These are phyloP conservation scores for Aureococcus anophagefferens DNA, from an alignment of 108 stramenopile species.

Conservation along the genomic window DNA sequence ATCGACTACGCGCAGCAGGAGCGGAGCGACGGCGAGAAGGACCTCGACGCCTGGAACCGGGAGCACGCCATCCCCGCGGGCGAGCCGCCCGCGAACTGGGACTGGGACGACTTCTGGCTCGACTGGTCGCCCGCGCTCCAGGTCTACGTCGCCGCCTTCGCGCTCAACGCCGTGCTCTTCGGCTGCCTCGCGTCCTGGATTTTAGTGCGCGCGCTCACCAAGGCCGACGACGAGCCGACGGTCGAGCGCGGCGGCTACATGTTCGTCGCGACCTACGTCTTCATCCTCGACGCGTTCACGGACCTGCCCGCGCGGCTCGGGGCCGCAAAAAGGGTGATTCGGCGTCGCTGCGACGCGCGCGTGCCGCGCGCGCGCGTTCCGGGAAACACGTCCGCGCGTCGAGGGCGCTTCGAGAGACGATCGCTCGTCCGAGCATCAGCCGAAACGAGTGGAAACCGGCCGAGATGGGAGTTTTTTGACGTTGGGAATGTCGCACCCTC, in stretches of 20 bases:
- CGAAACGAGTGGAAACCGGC: too few species aligned
- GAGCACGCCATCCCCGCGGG: neutral
- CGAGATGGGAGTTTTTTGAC: too few species aligned
- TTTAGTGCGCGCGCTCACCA: neutral
- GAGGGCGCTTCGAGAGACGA: too few species aligned
- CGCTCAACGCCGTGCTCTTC: neutral
- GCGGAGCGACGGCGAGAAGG: too few species aligned
- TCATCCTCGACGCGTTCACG: neutral
- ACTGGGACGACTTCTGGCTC: neutral
- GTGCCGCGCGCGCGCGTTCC: too few species aligned
- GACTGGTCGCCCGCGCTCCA: neutral
- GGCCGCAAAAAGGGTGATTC: too few species aligned
- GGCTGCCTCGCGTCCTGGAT: neutral
- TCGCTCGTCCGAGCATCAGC: too few species aligned
- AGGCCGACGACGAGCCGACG: neutral
- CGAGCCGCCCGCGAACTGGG: neutral
- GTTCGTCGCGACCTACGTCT: neutral
- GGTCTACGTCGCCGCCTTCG: neutral
- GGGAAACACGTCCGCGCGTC: too few species aligned
- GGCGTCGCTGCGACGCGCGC: too few species aligned
- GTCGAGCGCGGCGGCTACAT: neutral
- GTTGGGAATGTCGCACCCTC: too few species aligned
- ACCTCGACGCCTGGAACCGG: too few species aligned
- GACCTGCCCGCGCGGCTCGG: too few species aligned
- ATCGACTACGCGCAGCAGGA: neutral